Evolutionary conservation across 148 eudicot genomes (phyloP), one percentile per base, ranked within the genome.

Genomic region (Fallopia convolvulus): DNA sequence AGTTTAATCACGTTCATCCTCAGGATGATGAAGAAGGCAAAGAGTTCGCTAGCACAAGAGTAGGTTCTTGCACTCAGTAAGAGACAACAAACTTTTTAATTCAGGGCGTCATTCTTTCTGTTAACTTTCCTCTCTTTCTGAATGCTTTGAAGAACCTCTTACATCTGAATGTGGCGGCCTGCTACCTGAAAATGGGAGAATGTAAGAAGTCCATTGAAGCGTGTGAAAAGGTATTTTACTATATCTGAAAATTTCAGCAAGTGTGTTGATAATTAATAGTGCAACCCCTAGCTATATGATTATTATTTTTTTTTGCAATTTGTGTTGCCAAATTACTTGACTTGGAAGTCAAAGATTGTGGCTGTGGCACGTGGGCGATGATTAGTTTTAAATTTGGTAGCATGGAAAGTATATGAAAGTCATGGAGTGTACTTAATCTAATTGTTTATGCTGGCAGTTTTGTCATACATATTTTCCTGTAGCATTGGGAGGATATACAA

Each of bases 1-100:
- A 95, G 71, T 95, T 95, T 78, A 95, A 95, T 83, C 97, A 95
- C 84, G 99, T 95, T 76, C 90, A 95, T 85, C 97, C 97, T 58
- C 97, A 88, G 76, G 90, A 89, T 83, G 99, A 95, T 53, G 94
- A 89, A 44, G 97, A 95, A 72, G 99, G 99, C 73, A 95, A 91
- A 80, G 97, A 91, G 76, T 95, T 95, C 72, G 75, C 87, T 48
- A 86, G 87, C 56, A 79, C 94, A 50, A 90, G 99, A 86, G 99
- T 95, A 92, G 74, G 96, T 74, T 70, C 75, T 66, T 81, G 39
- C n/a, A 14, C 21, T 68, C 2, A 2, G 6, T 33, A 68, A 33
- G 14, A 68, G 46, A 68, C 20, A 36, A 36, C 44, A 68, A 36
- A 33, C 9, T 68, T 68, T n/a, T 46, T 36, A 68, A 61, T 23